A percentile compares a stretch with the other conserved stretches of the same genome.
Conservation (phyloP, 2,329 filamentous ascomycete genomes). For the Zasmidium citrigriseum region DNA sequence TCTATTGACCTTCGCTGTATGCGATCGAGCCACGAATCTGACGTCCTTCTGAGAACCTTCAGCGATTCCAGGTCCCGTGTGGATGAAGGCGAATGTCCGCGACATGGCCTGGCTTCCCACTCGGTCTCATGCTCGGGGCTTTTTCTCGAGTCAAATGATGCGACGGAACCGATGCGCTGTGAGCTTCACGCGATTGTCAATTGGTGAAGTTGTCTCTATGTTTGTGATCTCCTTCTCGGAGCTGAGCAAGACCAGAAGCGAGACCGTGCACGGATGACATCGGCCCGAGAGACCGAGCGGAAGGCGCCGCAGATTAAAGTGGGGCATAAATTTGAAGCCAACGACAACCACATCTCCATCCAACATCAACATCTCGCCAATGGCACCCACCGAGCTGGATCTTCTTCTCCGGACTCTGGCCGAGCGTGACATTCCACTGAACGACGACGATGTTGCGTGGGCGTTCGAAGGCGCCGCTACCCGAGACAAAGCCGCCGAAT, state of each 20-base stretch:
- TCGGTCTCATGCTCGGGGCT: too few relatives aligned
- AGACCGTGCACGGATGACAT: neutral
- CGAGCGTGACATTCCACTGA: conserved; percentile 46
- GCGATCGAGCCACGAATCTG: neutral
- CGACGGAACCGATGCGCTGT: too few relatives aligned
- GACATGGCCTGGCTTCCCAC: too few relatives aligned
- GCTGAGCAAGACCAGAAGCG: neutral
- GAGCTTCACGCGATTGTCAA: too few relatives aligned
- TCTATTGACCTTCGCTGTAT: neutral
- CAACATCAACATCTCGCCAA: neutral
- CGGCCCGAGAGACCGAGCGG: too few relatives aligned
- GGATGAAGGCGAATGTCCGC: neutral
- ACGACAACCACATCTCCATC: neutral
- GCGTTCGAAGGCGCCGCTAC: conserved; percentile 49
- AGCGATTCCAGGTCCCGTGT: neutral
- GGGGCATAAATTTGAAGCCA: neutral
- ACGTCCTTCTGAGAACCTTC: neutral
- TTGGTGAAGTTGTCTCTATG: neutral
- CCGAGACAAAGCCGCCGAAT: conserved; percentile 42
- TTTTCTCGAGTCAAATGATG: too few relatives aligned
- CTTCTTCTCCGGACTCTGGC: conserved; percentile 47
- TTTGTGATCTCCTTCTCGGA: neutral
- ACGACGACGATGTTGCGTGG: conserved; percentile 49
- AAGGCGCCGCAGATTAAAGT: too few relatives aligned
- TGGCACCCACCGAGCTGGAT: conserved; percentile 33